Conservation (phyloP, 1,284 basidiomycete genomes). For the Pascua sp. region DNA sequence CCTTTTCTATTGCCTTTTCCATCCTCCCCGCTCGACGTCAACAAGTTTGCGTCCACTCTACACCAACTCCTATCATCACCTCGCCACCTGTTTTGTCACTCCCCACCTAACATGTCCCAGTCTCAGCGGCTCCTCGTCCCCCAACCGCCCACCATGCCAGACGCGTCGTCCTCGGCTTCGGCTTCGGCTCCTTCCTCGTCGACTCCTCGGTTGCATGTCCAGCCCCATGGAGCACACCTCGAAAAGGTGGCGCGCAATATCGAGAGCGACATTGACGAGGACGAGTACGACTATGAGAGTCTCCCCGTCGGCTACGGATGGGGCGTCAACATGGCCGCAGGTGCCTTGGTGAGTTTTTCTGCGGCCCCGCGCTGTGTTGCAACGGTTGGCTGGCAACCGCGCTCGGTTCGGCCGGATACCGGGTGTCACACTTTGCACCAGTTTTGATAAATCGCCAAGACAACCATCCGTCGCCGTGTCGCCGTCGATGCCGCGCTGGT, state of each 20-base stretch:
- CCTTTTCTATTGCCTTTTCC: no score
- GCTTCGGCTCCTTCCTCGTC: neutral
- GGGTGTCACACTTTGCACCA: no score
- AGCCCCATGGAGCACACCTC: conserved; percentile 21
- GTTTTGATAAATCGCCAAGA: no score
- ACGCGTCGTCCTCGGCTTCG: neutral
- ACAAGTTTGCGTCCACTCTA: no score
- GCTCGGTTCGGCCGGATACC: no score
- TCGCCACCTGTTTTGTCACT: no score
- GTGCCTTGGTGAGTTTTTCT: conserved; percentile 70
- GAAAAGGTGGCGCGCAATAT: conserved; percentile 13
- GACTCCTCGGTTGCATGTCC: conserved; percentile 19
- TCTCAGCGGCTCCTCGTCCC: conserved; percentile 1
- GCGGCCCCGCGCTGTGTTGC: no score
- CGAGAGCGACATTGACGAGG: conserved; percentile 29
- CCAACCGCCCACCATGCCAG: neutral
- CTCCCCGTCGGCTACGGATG: conserved; percentile 48
- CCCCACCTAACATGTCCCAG: conserved; percentile 1
- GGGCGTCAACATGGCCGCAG: conserved; percentile 91
- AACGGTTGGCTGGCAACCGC: no score
- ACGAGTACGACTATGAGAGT: conserved; percentile 51
- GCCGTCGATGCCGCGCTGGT: no score
- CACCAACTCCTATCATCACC: no score
- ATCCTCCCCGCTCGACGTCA: no score
- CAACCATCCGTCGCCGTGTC: no score